Evolutionary conservation across 139 green algal genomes (phyloP).

Genomic region (Chlamydomonas sp.): DNA sequence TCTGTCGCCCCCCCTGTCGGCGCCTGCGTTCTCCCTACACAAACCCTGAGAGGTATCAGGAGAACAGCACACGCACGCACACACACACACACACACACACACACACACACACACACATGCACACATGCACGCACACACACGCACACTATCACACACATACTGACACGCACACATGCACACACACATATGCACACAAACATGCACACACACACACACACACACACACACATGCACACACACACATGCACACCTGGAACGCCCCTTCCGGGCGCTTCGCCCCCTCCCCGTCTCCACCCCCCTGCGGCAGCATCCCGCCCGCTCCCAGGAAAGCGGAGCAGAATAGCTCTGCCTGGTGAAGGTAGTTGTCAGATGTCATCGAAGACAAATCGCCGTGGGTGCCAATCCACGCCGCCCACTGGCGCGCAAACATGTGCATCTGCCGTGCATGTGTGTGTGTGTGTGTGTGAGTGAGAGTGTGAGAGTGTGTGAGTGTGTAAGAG

Average conservation of each 20-base stretch:
- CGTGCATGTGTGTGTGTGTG: not conserved
- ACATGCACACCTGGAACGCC: no score
- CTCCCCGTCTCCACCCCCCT: not conserved
- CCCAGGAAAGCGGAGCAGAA: slow-evolving; percentile 39
- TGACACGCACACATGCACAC: slow-evolving; percentile 1
- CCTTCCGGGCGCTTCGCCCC: not conserved
- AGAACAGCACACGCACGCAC: no score
- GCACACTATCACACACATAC: no score
- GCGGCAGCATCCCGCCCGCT: not conserved
- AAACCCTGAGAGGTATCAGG: no score
- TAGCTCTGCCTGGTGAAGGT: slow-evolving; percentile 44
- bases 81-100: no score
- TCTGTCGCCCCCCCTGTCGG: no score
- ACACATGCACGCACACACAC: slow-evolving; percentile 2
- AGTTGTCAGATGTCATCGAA: slow-evolving; percentile 13
- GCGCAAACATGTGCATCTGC: slow-evolving; percentile 25
- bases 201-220: no score
- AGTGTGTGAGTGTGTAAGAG: slow-evolving; percentile 4
- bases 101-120: slow-evolving; percentile 3
- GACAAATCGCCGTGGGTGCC: slow-evolving; percentile 11
- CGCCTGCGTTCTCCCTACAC: no score
- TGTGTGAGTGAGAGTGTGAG: no score
- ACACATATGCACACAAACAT: no score
- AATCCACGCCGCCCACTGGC: slow-evolving; percentile 35
- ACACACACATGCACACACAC: no score